Conservation (phyloP, 2,329 filamentous ascomycete species). For the Trichoderma simmonsii region DNA sequence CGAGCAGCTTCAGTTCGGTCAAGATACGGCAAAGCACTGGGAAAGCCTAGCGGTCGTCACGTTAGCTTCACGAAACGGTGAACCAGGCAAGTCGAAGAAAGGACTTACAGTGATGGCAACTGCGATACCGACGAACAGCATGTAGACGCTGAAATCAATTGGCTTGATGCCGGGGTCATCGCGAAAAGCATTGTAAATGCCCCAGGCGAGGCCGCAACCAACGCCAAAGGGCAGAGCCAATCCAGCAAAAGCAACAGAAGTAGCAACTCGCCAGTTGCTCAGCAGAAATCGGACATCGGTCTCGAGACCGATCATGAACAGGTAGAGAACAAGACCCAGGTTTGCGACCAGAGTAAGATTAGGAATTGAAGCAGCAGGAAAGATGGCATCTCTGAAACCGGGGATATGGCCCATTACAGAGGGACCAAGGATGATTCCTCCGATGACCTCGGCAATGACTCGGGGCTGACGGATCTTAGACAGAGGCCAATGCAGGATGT, state of each 20-base stretch:
- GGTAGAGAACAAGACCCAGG: conserved; percentile 76
- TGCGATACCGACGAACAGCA: conserved; percentile 82
- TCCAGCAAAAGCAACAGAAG: conserved; percentile 73
- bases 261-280: conserved; percentile 76
- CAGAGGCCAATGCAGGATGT: conserved; percentile 67
- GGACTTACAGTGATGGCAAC: conserved; percentile 72
- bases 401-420: conserved; percentile 86
- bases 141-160: conserved; percentile 54
- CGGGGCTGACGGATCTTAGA: conserved; percentile 74
- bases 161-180: conserved; percentile 37
- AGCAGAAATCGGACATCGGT: conserved; percentile 75
- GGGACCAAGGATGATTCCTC: conserved; percentile 80
- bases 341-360: conserved; percentile 76
- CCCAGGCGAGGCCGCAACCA: conserved; percentile 76
- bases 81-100: neutral
- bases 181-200: conserved; percentile 72
- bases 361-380: conserved; percentile 71
- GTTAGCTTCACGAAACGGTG: conserved; percentile 74
- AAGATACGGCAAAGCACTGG: conserved; percentile 92
- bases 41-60: conserved; percentile 64
- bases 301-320: conserved; percentile 86
- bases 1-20: conserved; percentile 82
- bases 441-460: conserved; percentile 81
- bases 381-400: conserved; percentile 72
- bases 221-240: conserved; percentile 82